These are phyloP conservation scores for Arachis stenosperma DNA, from an alignment of 306 rosid genomes.

Conservation along the genomic window DNA sequence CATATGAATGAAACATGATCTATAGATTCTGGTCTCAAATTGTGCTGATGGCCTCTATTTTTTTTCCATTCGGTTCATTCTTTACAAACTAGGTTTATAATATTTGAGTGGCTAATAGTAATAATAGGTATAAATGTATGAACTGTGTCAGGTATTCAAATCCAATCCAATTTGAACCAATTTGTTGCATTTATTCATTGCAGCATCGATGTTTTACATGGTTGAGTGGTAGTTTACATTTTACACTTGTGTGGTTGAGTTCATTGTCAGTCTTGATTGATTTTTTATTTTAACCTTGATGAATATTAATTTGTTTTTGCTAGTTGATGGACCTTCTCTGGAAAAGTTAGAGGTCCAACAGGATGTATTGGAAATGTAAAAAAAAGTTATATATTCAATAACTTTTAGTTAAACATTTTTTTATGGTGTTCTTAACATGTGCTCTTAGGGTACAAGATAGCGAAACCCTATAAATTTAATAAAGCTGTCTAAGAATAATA, in stretches of 20 bases:
- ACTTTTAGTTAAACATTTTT: too few relatives aligned
- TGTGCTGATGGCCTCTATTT: not conserved
- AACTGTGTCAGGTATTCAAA: too few relatives aligned
- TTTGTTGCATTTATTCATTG: not conserved
- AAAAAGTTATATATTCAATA: too few relatives aligned
- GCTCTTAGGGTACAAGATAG: too few relatives aligned
- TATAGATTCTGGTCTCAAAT: constrained; percentile 10
- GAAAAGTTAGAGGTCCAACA: constrained; percentile 6
- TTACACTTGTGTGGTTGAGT: not conserved
- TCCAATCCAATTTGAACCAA: not conserved
- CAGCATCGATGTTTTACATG: constrained; percentile 11
- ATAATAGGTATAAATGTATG: constrained; percentile 8
- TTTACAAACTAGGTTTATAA: not conserved
- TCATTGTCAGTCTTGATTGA: not conserved
- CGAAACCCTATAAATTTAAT: not conserved
- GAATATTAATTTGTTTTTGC: not conserved
- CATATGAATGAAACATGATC: constrained; percentile 27
- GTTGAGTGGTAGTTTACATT: constrained; percentile 12
- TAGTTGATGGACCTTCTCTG: constrained; percentile 10
- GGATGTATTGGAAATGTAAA: too few relatives aligned
- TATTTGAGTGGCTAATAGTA: too few relatives aligned
- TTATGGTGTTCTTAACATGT: too few relatives aligned
- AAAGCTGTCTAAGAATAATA: constrained; percentile 10
- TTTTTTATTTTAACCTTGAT: not conserved
- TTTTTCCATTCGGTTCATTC: constrained; percentile 10